Evolutionary conservation across 768 basidiomycete genomes (phyloP), one percentile per base, ranked within the genome.

Genomic region (Suillus clintonianus): DNA sequence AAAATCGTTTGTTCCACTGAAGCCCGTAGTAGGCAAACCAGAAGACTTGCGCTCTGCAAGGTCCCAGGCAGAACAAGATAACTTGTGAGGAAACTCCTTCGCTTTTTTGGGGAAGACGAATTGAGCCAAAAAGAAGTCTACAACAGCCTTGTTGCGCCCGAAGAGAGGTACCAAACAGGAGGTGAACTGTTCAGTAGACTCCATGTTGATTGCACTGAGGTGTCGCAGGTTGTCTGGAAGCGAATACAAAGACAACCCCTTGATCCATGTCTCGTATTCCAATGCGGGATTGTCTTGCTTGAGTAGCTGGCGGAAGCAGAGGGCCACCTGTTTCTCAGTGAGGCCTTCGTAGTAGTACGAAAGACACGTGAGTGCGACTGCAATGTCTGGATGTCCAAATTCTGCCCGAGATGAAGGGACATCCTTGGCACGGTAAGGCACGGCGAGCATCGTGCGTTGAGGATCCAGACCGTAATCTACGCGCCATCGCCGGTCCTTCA

Each of bases 1-100:
- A 34, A 79, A 78, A 63, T 86, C 85, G 56, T 86, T 86, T 1
- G 85, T 86, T 10, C 85, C 85, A 57, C 83, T 86, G 65, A 86
- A 86, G 5, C 83, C 84, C 0, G 84, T 85, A 1, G 76, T 82
- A 17, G 76, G 30, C 22, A 76, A 64, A 0, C 71, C 32, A 6
- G 63, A 34, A 11, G 34, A 36, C 53, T 76, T 82, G 3, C 60
- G 63, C 58, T 81, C 80, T 0, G 81, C 83, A 43, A 86, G 70
- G 73, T 86, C 86, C 86, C 85, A 86, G 0, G 79, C 79, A 2
- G 81, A 82, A 14, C 84, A 81, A 4, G 80, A 67, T n/a, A 86
- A 71, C 65, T 83, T 85, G 13, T 65, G 60, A 1, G 77, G 78
- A 64, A 85, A 87, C 32, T 83, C 78, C 56, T 81, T 84, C 0